Evolutionary conservation across 345 rosid species (phyloP).

Genomic region (Ceriops zippeliana): DNA sequence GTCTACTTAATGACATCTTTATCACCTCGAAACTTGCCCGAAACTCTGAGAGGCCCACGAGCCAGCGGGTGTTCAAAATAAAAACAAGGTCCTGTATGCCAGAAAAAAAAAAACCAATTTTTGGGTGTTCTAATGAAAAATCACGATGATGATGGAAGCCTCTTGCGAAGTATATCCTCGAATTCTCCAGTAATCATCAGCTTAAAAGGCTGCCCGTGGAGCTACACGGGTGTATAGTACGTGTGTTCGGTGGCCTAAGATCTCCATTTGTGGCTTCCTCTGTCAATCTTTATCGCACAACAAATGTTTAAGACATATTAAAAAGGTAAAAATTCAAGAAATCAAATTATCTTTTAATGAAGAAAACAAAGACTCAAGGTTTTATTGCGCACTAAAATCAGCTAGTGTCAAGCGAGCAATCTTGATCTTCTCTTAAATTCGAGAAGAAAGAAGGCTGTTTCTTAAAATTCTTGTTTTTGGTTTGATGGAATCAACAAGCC

Average conservation of each 20-base stretch:
- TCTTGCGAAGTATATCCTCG: constrained; percentile 53
- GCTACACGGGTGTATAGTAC: constrained; percentile 36
- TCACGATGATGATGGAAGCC: constrained; percentile 26
- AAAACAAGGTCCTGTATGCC: constrained; percentile 48
- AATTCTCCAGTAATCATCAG: constrained; percentile 76
- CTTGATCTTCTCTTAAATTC: constrained; percentile 59
- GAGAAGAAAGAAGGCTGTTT: constrained; percentile 78
- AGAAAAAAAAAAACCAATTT: constrained; percentile 40
- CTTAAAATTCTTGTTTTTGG: constrained; percentile 41
- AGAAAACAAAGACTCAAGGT: constrained; percentile 28
- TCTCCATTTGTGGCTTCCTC: constrained; percentile 67
- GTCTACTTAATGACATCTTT: constrained; percentile 36
- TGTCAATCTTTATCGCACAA: constrained; percentile 36
- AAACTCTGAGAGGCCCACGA: constrained; percentile 62
- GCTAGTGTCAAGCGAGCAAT: constrained; percentile 65
- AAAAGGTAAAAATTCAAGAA: not conserved
- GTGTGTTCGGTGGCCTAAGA: constrained; percentile 45
- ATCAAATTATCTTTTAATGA: too few relatives aligned
- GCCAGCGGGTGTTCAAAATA: constrained; percentile 61
- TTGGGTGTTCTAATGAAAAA: constrained; percentile 43
- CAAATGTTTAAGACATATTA: not conserved
- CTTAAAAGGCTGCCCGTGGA: constrained; percentile 73
- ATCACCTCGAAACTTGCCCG: constrained; percentile 55
- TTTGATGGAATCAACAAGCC: constrained; percentile 18
- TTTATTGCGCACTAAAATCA: constrained; percentile 60